Evolutionary conservation across 106 monocot genomes (phyloP), one percentile per base, ranked within the genome.

Genomic region (Dendrobium nobile): DNA sequence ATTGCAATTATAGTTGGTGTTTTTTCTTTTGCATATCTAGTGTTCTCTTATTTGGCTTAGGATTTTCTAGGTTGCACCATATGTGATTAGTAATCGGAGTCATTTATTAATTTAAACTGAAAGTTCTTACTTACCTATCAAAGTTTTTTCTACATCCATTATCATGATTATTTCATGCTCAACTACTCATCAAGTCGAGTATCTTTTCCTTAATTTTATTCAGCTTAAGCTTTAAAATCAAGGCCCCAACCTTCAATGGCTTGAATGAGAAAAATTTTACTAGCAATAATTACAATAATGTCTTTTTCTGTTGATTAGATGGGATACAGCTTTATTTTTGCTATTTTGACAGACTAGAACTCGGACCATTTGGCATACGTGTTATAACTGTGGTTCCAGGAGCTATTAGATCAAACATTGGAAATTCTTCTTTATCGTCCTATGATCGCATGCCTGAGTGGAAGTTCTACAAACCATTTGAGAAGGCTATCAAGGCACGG

Each of bases 381-480:
- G 97, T 98, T 16, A 87, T 91, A 59, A 84, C 0, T 72, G 88
- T 98, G 26, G 94, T 78, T 73, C 97, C 97, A 1, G 97, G 97
- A 22, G 94, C 92, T 40, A 87, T 95, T 81, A 88, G 54, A 77
- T 92, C 94, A 41, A 94, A 98, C 78, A 26, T 98, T 0, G 97
- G 94, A 26, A 87, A 82, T 75, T 65, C 82, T 74, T 95, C 95
- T 0, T 5, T 82, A 45, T 64, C 86, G 7, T 87, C 68, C 74
- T 95, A 98, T 78, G 86, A 75, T 40, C 56, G 65, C 40, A 95
- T 98, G 86, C 85, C 89, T 0, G 97, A 94, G 41, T 98, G 94
- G 97, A 98, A 92, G 77, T 85, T 89, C 41, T 98, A 91, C 83
- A 98, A 94, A 61, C 24, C 72, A 16, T 92, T 87, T 64, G 92